phyloP scores from a whole-genome alignment of 768 basidiomycete species.

The Lepiota venenata region DNA sequence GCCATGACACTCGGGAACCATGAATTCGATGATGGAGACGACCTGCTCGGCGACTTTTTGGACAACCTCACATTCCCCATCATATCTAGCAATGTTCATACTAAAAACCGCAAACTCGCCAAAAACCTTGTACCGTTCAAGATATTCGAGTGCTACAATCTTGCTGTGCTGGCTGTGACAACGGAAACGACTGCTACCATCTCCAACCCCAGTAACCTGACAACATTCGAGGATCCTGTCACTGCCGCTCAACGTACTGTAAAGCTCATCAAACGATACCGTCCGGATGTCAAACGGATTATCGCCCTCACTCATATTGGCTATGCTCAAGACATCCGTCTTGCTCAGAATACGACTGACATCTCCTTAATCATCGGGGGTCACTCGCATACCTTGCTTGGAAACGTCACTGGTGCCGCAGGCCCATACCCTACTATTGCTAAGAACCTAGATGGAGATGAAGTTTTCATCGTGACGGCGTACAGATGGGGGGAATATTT shows the following conservation, averaged over 20 bases:
- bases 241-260: slow-evolving; percentile 33
- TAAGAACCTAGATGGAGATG: slow-evolving; percentile 39
- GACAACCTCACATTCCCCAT: slow-evolving; percentile 39
- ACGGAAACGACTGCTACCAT: slow-evolving; percentile 36
- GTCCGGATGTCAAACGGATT: slow-evolving; percentile 32
- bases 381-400: slow-evolving; percentile 43
- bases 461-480: slow-evolving; percentile 44
- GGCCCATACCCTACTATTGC: slow-evolving; percentile 44
- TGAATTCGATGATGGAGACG: slow-evolving; percentile 43
- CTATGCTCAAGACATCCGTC: slow-evolving; percentile 37
- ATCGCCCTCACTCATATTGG: slow-evolving; percentile 46
- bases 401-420: slow-evolving; percentile 32
- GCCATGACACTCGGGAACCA: slow-evolving; percentile 45
- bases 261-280: slow-evolving; percentile 27
- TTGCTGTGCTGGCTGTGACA: slow-evolving; percentile 40
- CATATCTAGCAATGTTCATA: slow-evolving; percentile 42
- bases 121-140: slow-evolving; percentile 34
- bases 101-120: slow-evolving; percentile 29
- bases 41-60: slow-evolving; percentile 33
- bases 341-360: slow-evolving; percentile 34
- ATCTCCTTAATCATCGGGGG: slow-evolving; percentile 41
- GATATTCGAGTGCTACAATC: slow-evolving; percentile 33
- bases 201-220: slow-evolving; percentile 34
- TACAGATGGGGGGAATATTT: slow-evolving; percentile 46
- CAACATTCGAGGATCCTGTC: slow-evolving; percentile 37